phyloP scores from a whole-genome alignment of 1,284 basidiomycete genomes.

The Ceratobasidium sp. region DNA sequence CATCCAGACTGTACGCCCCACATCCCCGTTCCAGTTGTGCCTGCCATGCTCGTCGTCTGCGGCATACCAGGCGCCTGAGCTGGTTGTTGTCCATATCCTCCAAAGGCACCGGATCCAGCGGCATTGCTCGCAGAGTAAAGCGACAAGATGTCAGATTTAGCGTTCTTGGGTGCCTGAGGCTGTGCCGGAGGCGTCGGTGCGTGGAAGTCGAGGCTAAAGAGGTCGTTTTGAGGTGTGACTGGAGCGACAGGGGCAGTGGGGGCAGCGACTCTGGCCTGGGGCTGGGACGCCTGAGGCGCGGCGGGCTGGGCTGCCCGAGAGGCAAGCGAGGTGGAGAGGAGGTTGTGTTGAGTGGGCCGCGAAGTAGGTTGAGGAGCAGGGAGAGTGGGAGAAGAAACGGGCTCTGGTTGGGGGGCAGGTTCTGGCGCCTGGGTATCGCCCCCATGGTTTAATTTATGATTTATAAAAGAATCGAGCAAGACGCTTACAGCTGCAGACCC shows the following conservation, averaged over 20 bases:
- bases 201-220: constrained; percentile 89
- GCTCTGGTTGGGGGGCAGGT: constrained; percentile 51
- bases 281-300: constrained; percentile 46
- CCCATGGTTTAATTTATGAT: neutral
- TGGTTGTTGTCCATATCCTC: constrained; percentile 36
- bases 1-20: constrained; percentile 77
- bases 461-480: neutral
- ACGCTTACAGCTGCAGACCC: constrained; percentile 51
- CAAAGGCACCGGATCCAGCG: constrained; percentile 48
- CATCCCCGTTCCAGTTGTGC: constrained; percentile 64
- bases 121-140: constrained; percentile 71
- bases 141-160: constrained; percentile 88
- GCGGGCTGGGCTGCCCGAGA: constrained; percentile 49
- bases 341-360: constrained; percentile 48
- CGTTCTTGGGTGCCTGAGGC: constrained; percentile 56
- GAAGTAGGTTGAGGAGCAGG: constrained; percentile 52
- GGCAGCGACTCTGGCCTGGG: constrained; percentile 43
- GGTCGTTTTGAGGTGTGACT: constrained; percentile 63
- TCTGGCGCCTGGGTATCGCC: constrained; percentile 12
- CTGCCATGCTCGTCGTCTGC: constrained; percentile 66
- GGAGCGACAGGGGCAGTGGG: constrained; percentile 50
- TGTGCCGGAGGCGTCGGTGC: constrained; percentile 62
- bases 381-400: constrained; percentile 54
- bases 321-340: constrained; percentile 58
- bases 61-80: constrained; percentile 53